Evolutionary conservation across 106 monocot species (phyloP), one percentile per base, ranked within the genome.

Genomic region (Dioscorea zingiberensis): DNA sequence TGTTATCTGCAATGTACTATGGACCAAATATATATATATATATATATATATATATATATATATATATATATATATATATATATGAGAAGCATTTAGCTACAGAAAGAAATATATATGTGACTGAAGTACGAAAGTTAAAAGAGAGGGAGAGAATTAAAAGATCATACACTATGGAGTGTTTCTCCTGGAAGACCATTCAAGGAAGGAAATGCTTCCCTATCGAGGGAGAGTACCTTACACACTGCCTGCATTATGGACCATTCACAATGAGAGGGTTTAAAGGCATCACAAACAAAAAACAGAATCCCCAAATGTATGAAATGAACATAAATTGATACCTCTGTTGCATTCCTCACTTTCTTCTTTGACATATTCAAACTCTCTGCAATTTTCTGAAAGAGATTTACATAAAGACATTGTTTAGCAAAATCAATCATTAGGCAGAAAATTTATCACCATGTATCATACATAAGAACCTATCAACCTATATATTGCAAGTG

Each of bases 321-420:
- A 51, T 51, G 9, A 22, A 27, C 21, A 15, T 12, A 58, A 14
- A 48, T 69, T 10, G 9, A 47, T 82, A 98, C 97, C 85, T 98
- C 88, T 56, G 92, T 93, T 58, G 97, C 97, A 76, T 98, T 92
- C 68, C 77, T 76, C 21, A 98, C 81, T 86, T 92, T 98, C 76
- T 78, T 86, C 54, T 79, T 60, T 0, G 97, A 93, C 62, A 98
- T 98, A 54, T 93, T 92, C 57, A 98, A 66, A 19, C 46, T 60
- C 56, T 84, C 82, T 19, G 97, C 97, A 62, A 98, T 75, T 66
- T 89, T 98, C 93, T 94, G 81, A 27, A 49, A 25, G 56, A 65
- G 13, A 47, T 12, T 54, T 63, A 60, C 58, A n/a, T 46, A 77
- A 21, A 65, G 25, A 32, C 17, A 67, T n/a, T 5, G 10, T 46